Conservation (phyloP, 805 yeast genomes). For the Suhomyces prunicola region DNA sequence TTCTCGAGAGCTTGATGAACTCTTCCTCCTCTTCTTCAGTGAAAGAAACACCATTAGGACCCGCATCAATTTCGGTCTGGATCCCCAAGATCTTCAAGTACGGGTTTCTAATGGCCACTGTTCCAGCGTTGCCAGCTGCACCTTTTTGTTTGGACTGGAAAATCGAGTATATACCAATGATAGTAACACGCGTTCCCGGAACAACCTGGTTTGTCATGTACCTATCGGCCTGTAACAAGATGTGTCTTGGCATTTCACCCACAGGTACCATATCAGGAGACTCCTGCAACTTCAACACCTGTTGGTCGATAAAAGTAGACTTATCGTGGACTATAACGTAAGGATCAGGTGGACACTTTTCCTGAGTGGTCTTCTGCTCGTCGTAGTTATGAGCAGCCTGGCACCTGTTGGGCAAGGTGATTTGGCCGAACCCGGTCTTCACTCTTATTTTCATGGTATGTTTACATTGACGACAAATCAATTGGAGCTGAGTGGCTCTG, state of each 20-base stretch:
- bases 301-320: conserved; percentile 93
- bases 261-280: conserved; percentile 99
- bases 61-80: conserved; percentile 74
- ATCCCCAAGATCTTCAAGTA: conserved; percentile 85
- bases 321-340: conserved; percentile 91
- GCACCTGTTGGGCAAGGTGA: conserved; percentile 67
- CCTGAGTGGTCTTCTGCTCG: conserved; percentile 41
- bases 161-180: conserved; percentile 90
- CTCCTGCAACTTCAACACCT: conserved; percentile 88
- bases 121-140: conserved; percentile 24
- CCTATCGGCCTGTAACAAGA: conserved; percentile 82
- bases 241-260: conserved; percentile 97
- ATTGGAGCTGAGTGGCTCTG: conserved; percentile 76
- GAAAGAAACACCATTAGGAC: conserved; percentile 61
- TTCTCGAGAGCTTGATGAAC: conserved; percentile 73
- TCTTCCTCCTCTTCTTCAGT: conserved; percentile 94
- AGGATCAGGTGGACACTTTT: conserved; percentile 86
- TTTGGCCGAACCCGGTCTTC: conserved; percentile 66
- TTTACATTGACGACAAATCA: conserved; percentile 85
- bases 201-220: conserved; percentile 85
- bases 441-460: conserved; percentile 68
- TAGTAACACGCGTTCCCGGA: conserved; percentile 92
- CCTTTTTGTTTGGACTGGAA: conserved; percentile 65
- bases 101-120: conserved; percentile 93
- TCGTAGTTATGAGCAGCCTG: conserved; percentile 43